Base-by-base conservation (phyloP, 208 protist genomes). In the Leishmania lainsoni region DNA sequence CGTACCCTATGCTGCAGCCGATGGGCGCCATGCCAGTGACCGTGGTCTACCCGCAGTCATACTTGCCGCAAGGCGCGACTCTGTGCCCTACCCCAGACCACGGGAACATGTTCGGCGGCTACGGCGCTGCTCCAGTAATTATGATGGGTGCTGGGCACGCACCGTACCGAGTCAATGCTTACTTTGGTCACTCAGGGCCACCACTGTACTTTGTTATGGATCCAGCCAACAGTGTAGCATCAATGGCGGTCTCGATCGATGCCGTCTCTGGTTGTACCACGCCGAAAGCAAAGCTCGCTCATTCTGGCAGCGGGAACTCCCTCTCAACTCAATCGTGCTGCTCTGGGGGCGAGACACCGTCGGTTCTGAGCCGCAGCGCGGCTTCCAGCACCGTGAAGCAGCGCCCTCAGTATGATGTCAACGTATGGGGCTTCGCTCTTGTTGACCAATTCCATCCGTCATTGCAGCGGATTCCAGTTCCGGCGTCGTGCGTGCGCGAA, bases 341-440 rank as follows among this genome's bases (percentile, higher is more conserved):
- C 72, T 85, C 77, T 0, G 78, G 65, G 16, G 83, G 78, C 48
- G 76, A 83, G 69, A 86, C 75, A 10, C 35, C 77, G 9, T 85
- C 81, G 8, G 49, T 75, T 68, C 58, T 74, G 70, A 84, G 78
- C 74, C 56, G 59, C 79, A 81, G 65, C 54, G 35, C 20, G 2
- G 65, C 45, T 29, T 59, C 58, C 45, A 71, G 22, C 56, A 65
- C 69, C 56, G 66, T 75, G 65, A 78, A 81, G 54, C 61, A 79
- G 54, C 81, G 81, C 35, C 81, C 77, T 35, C 77, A 71, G 76
- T 81, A 89, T 65, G 81, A 90, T 52, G 82, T 89, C 8, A 26
- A 73, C 39, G 66, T 72, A 48, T 92, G 89, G 89, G 89, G 89
- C 2, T 92, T 89, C n/a, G 89, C 89, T 5, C 72, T 92, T 0